A percentile compares a stretch with the other conserved stretches of the same genome.
Evolutionary conservation across 1,284 basidiomycete species (phyloP).

Genomic region (Tranzscheliella williamsii): DNA sequence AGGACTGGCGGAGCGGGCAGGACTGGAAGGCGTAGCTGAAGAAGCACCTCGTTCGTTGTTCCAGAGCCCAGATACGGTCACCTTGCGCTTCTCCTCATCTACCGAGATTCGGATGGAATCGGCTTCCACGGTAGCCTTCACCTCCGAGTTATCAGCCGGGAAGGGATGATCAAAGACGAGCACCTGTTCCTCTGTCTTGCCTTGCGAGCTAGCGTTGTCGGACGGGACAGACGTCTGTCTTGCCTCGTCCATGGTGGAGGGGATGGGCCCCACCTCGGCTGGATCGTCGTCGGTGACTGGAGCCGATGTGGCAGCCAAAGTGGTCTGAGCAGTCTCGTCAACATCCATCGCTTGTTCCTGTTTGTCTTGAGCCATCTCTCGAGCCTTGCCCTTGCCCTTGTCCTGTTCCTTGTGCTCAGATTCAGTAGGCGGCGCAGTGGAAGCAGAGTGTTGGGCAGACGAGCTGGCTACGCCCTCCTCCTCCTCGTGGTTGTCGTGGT

Average conservation of each 20-base stretch:
- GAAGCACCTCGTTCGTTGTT: conserved; percentile 20
- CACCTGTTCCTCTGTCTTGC: conserved; percentile 11
- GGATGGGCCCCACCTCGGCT: conserved; percentile 31
- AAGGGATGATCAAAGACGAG: conserved; percentile 31
- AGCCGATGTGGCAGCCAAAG: conserved; percentile 4
- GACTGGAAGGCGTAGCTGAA: neutral
- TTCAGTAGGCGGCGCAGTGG: conserved; percentile 1
- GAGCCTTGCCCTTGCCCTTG: conserved; percentile 38
- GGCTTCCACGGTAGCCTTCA: conserved; percentile 20
- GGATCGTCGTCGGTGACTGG: conserved; percentile 25
- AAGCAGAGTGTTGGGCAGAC: neutral
- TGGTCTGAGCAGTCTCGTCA: conserved; percentile 3
- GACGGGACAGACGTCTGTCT: neutral
- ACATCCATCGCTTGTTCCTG: conserved; percentile 15
- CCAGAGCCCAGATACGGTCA: conserved; percentile 42
- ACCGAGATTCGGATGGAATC: conserved; percentile 34
- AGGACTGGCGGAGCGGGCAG: conserved; percentile 21
- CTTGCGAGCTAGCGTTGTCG: neutral
- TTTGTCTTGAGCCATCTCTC: conserved; percentile 2
- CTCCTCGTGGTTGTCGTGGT: conserved; percentile 8
- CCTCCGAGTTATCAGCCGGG: conserved; percentile 6
- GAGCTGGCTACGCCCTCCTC: conserved; percentile 6
- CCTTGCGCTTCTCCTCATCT: conserved; percentile 27
- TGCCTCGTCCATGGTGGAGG: neutral
- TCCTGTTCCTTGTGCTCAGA: conserved; percentile 4